Evolutionary conservation across 2,329 filamentous ascomycete species (phyloP), one percentile per base, ranked within the genome.

Genomic region (Neopestalotiopsis sp.): DNA sequence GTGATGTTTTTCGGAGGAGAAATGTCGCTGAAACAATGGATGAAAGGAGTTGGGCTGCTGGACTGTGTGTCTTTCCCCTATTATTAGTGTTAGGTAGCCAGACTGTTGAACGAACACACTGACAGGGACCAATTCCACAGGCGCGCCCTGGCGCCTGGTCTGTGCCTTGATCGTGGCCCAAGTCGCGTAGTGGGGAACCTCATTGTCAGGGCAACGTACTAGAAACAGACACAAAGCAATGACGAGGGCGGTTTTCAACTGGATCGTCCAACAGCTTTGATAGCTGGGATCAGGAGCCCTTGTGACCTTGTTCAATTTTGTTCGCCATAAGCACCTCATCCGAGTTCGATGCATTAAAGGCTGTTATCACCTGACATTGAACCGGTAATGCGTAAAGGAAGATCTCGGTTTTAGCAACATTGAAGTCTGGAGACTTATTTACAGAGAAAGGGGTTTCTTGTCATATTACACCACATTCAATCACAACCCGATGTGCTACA

Each of bases 131-230:
- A 53, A 53, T 53, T 53, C n/a, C 45, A 49, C 30, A 28, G 24
- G 24, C 24, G 24, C 24, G 24, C 24, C 24, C 20, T 68, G 69
- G 69, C 73, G 65, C 72, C 68, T 73, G 72, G 71, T 70, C 71
- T 71, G 72, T 71, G 70, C 67, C 49, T 73, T 71, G 56, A 74
- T 73, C 68, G 66, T 34, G 56, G 56, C 64, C 64, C 53, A 66
- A 45, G 14, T 66, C 34, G 17, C 30, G 42, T 53, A 24, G 61
- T 57, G 64, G 49, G 66, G 40, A 34, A 24, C 13, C 24, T 30
- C 61, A 77, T 77, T 75, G 75, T 73, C 75, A 74, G 75, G 73
- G 76, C 75, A 77, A 78, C 75, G 69, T 30, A 17, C 59, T 40
- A 17, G 34, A 17, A 17, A 56, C 30, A 34, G 20, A 14, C 30